These are phyloP conservation scores for Chlorella sp. DNA, from an alignment of 139 green algal species.

Conservation along the genomic window DNA sequence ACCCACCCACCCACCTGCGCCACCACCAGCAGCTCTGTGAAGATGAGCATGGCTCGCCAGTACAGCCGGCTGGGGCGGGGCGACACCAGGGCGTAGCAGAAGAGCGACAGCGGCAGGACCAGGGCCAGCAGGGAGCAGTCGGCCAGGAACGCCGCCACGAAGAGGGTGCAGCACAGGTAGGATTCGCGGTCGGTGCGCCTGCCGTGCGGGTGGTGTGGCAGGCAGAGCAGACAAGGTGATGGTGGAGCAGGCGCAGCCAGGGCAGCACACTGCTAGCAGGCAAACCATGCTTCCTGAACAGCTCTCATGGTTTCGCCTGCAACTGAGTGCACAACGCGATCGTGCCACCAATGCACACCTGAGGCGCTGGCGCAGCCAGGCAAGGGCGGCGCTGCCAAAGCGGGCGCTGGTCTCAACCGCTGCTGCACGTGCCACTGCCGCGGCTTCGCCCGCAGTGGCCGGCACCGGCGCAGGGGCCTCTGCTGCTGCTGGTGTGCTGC, in stretches of 20 bases:
- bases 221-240: neutral
- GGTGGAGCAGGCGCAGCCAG: neutral
- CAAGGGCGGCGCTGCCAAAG: neutral
- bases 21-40: conserved; percentile 65
- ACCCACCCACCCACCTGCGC: conserved; percentile 9
- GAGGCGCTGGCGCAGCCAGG: conserved; percentile 3
- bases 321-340: too few relatives aligned
- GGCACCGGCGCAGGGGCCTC: too few relatives aligned
- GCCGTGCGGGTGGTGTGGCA: too few relatives aligned
- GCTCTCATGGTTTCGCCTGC: too few relatives aligned
- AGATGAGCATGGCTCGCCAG: conserved; percentile 73
- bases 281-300: too few relatives aligned
- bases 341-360: neutral
- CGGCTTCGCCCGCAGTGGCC: neutral
- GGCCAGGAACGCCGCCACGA: conserved; percentile 60
- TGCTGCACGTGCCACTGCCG: neutral
- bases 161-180: conserved; percentile 59
- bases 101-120: conserved; percentile 55
- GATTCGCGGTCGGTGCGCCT: conserved; percentile 49
- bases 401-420: neutral
- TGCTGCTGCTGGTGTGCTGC: too few relatives aligned
- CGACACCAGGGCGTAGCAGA: conserved; percentile 67
- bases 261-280: neutral
- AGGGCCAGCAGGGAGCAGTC: conserved; percentile 66
- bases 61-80: conserved; percentile 47